Evolutionary conservation across 1,284 basidiomycete species (phyloP).

Genomic region (Ceratobasidium sp.): DNA sequence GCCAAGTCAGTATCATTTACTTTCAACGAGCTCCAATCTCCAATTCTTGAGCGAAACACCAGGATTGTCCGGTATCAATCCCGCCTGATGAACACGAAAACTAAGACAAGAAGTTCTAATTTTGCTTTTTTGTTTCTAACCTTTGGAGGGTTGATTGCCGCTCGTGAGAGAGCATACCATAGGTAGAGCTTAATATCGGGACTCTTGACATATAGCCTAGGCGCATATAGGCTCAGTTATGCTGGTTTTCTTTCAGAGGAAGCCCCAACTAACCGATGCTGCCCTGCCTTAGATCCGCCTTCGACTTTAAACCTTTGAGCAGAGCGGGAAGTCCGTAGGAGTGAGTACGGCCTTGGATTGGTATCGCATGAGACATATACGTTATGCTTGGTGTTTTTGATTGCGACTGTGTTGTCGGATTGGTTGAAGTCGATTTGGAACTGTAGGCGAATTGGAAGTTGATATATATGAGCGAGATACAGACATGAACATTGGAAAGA

Average conservation of each 20-base stretch:
- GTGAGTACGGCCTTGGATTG: neutral
- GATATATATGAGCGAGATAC: neutral
- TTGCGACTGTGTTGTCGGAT: neutral
- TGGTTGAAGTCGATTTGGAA: slow-evolving; percentile 7
- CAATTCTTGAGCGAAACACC: slow-evolving; percentile 1
- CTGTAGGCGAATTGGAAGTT: neutral
- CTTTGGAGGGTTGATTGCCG: neutral
- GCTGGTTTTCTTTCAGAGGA: neutral
- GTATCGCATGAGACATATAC: slow-evolving; percentile 25
- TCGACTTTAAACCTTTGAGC: slow-evolving; percentile 1
- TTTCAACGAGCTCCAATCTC: slow-evolving; percentile 7
- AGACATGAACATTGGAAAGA: neutral
- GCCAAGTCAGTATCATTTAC: no score
- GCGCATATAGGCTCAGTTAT: neutral
- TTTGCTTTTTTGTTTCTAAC: neutral
- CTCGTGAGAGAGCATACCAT: neutral
- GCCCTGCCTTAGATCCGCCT: neutral
- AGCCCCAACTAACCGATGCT: slow-evolving; percentile 1
- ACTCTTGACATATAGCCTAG: neutral
- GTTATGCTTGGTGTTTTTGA: neutral
- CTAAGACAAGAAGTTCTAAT: neutral
- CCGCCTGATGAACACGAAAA: neutral
- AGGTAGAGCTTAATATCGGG: slow-evolving; percentile 11
- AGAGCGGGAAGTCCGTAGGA: neutral
- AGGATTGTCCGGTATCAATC: slow-evolving; percentile 14